phyloP scores from a whole-genome alignment of 768 basidiomycete species.

The Mycena epipterygia region DNA sequence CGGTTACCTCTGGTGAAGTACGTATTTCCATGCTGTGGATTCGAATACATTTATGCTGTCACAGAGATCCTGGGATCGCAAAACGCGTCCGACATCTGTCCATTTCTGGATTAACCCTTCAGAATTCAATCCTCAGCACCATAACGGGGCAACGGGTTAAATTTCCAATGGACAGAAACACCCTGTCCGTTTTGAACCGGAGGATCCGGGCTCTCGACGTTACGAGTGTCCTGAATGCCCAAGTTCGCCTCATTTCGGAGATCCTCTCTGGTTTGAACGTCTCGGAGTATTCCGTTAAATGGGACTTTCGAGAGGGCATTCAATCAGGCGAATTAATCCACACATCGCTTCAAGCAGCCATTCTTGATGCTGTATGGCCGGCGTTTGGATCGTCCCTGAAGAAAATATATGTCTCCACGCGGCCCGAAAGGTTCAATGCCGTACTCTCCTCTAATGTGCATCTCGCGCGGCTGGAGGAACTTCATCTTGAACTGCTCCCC shows the following conservation, averaged over 20 bases:
- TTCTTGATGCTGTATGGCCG: conserved; percentile 16
- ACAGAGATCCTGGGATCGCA: conserved; percentile 23
- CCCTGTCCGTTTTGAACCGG: conserved; percentile 14
- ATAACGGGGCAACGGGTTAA: conserved; percentile 9
- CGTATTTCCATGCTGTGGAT: neutral
- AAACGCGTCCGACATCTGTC: conserved; percentile 20
- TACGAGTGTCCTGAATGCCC: neutral
- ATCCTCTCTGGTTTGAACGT: conserved; percentile 4
- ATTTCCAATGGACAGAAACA: conserved; percentile 22
- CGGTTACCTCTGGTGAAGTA: conserved; percentile 18
- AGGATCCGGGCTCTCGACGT: conserved; percentile 4
- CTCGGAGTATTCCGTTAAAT: conserved; percentile 24
- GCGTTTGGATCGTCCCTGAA: conserved; percentile 21
- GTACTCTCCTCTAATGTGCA: conserved; percentile 19
- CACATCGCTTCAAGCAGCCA: conserved; percentile 14
- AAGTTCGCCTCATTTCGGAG: conserved; percentile 21
- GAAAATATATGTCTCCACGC: conserved; percentile 11
- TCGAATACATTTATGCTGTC: neutral
- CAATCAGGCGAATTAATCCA: conserved; percentile 24
- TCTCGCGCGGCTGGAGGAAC: conserved; percentile 5
- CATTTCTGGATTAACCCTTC: conserved; percentile 12
- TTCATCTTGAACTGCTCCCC: conserved; percentile 18
- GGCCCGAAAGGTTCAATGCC: conserved; percentile 15
- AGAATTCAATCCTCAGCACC: conserved; percentile 5
- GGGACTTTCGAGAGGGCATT: conserved; percentile 24